A percentile compares a stretch with the other conserved stretches of the same genome.
These are phyloP conservation scores for Rhizopus delemar DNA, from an alignment of 371 early-diverging fungal genomes.

Conservation along the genomic window DNA sequence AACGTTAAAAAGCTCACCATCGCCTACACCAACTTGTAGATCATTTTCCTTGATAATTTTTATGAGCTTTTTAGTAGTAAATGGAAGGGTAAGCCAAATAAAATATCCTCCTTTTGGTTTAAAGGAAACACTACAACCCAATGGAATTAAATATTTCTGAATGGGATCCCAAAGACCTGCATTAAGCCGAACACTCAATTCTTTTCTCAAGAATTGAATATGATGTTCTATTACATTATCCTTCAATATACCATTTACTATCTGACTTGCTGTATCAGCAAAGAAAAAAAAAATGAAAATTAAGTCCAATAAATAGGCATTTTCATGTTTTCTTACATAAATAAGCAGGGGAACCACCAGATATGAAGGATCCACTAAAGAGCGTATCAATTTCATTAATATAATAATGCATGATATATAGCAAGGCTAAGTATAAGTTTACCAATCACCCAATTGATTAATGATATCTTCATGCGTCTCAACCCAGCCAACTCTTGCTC, in stretches of 20 bases:
- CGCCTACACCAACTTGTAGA: conserved; percentile 28
- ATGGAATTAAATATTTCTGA: conserved; percentile 25
- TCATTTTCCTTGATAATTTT: conserved; percentile 17
- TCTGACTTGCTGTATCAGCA: conserved; percentile 26
- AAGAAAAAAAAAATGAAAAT: neutral
- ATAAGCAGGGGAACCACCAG: conserved; percentile 43
- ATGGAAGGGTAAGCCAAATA: conserved; percentile 45
- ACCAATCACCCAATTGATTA: conserved; percentile 32
- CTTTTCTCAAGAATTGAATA: conserved; percentile 17
- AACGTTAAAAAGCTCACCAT: conserved; percentile 29
- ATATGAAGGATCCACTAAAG: conserved; percentile 40
- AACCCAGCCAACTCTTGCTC: conserved; percentile 42
- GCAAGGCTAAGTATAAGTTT: neutral
- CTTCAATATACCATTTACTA: conserved; percentile 32
- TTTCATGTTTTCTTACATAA: conserved; percentile 21
- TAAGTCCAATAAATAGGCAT: neutral
- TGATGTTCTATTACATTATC: conserved; percentile 23
- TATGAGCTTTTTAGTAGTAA: conserved; percentile 20
- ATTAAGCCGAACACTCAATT: conserved; percentile 24
- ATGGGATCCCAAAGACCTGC: conserved; percentile 31
- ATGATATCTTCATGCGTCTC: conserved; percentile 35
- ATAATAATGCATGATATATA: neutral
- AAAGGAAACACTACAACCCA: conserved; percentile 31
- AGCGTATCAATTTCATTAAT: neutral
- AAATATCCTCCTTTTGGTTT: conserved; percentile 47